Evolutionary conservation across 2,329 filamentous ascomycete species (phyloP).

Genomic region (Cytospora piceicola): DNA sequence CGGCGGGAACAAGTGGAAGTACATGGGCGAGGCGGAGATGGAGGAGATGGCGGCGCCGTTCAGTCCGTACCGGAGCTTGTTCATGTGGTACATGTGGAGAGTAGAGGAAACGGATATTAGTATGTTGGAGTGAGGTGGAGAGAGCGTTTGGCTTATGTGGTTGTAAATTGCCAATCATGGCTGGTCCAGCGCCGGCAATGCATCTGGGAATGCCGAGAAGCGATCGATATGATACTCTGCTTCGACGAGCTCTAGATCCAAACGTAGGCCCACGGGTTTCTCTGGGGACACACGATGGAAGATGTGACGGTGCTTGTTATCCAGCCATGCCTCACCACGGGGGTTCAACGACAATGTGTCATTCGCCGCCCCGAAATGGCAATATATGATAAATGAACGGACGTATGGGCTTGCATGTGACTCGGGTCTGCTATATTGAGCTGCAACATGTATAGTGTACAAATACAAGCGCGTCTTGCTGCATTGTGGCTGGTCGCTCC

Average conservation of each 20-base stretch:
- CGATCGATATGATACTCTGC: neutral
- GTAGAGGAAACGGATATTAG: slow-evolving; percentile 78
- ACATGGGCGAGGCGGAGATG: slow-evolving; percentile 96
- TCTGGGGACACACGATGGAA: neutral
- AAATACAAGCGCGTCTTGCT: neutral
- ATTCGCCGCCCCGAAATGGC: neutral
- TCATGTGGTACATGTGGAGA: slow-evolving; percentile 99
- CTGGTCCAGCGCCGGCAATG: neutral
- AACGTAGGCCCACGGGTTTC: neutral
- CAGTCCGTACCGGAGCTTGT: slow-evolving; percentile 83
- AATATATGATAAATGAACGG: neutral
- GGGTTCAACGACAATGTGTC: neutral
- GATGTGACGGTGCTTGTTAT: neutral
- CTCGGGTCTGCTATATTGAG: neutral
- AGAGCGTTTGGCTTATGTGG: neutral
- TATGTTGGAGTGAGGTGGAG: slow-evolving; percentile 51
- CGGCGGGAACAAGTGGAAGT: slow-evolving; percentile 84
- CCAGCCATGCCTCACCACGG: neutral
- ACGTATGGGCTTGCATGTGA: neutral
- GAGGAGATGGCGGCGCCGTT: slow-evolving; percentile 78
- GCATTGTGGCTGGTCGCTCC: neutral
- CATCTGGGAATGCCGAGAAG: neutral
- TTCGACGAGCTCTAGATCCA: neutral
- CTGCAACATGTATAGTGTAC: neutral
- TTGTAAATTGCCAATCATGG: neutral